These are phyloP conservation scores for Macadamia tetraphylla DNA, from an alignment of 164 flowering plant species.

Conservation along the genomic window DNA sequence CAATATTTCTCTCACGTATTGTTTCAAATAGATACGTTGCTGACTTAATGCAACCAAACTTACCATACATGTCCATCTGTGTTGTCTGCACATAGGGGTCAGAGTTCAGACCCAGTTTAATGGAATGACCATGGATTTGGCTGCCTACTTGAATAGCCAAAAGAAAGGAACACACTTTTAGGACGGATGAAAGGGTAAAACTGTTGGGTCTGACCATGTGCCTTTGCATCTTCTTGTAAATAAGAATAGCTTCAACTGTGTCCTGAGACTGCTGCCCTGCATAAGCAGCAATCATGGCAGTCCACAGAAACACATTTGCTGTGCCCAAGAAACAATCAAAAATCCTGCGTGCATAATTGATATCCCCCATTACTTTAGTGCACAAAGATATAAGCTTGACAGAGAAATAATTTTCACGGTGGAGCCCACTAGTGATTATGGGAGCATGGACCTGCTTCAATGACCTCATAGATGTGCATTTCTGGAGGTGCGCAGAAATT, in stretches of 20 bases:
- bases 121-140: slow-evolving; percentile 9
- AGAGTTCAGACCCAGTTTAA: slow-evolving; percentile 8
- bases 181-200: slow-evolving; percentile 14
- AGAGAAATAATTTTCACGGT: slow-evolving; percentile 3
- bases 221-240: slow-evolving; percentile 8
- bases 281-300: slow-evolving; percentile 15
- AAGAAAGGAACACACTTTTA: slow-evolving; percentile 16
- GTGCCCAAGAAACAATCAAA: slow-evolving; percentile 6
- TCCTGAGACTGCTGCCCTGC: slow-evolving; percentile 8
- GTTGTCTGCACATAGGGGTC: slow-evolving; percentile 12
- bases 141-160: slow-evolving; percentile 4
- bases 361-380: slow-evolving; percentile 9
- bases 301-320: slow-evolving; percentile 16
- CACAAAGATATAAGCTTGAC: slow-evolving; percentile 13
- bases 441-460: slow-evolving; percentile 14
- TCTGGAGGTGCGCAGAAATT: slow-evolving; percentile 6
- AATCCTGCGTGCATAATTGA: slow-evolving; percentile 11
- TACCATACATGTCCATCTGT: slow-evolving; percentile 13
- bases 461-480: slow-evolving; percentile 9
- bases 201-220: slow-evolving; percentile 8
- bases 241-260: slow-evolving; percentile 13
- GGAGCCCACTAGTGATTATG: slow-evolving; percentile 7
- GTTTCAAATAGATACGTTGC: slow-evolving; percentile 8
- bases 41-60: slow-evolving; percentile 9
- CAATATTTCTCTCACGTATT: slow-evolving; percentile 8